phyloP scores from a whole-genome alignment of 805 yeast genomes.

The Candida oleophila region DNA sequence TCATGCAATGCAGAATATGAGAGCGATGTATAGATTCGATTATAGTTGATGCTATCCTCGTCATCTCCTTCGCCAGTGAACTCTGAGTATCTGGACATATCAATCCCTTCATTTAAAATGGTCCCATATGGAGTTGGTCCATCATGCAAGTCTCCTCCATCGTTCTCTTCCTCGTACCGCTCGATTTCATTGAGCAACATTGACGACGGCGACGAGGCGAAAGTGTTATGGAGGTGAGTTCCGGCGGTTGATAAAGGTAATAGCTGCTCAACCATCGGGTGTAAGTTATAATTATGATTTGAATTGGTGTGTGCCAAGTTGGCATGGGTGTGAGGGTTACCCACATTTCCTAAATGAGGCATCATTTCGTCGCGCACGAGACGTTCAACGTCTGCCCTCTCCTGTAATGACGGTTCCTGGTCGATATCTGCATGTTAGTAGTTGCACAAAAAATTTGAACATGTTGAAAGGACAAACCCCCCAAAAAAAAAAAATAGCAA shows the following conservation, averaged over 20 bases:
- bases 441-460: neutral
- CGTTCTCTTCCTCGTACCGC: conserved; percentile 27
- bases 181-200: conserved; percentile 14
- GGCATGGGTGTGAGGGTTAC: conserved; percentile 2
- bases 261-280: conserved; percentile 11
- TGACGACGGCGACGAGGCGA: neutral
- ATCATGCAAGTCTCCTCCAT: conserved; percentile 9
- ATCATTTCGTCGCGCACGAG: conserved; percentile 27
- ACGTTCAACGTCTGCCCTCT: conserved; percentile 34
- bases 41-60: conserved; percentile 9
- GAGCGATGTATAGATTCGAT: conserved; percentile 34
- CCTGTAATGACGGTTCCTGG: conserved; percentile 31
- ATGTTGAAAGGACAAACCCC: neutral
- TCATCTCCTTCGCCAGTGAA: conserved; percentile 17
- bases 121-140: conserved; percentile 13
- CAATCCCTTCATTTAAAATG: conserved; percentile 32
- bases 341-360: conserved; percentile 5
- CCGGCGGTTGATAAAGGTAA: conserved; percentile 12
- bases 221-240: neutral
- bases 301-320: neutral
- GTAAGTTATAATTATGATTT: neutral
- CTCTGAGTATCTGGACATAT: conserved; percentile 27
- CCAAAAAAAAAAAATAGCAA: neutral
- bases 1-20: conserved; percentile 41
- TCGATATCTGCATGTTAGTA: conserved; percentile 27